phyloP scores from a whole-genome alignment of 306 rosid species.

The Sicyos baderoa region DNA sequence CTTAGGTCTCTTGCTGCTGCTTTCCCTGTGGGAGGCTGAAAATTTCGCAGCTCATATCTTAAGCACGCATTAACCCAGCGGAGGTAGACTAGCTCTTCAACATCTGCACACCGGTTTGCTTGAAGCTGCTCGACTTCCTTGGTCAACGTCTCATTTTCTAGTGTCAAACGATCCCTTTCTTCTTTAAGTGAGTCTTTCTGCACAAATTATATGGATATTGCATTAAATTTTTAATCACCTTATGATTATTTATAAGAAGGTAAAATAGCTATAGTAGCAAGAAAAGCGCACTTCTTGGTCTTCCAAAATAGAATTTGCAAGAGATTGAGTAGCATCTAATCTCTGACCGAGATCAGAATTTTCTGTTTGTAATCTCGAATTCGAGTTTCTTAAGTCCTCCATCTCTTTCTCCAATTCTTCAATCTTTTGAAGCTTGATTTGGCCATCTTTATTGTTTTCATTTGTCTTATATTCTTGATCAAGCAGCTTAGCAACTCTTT shows the following conservation, averaged over 20 bases:
- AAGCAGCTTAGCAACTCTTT: conserved; percentile 52
- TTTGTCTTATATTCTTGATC: conserved; percentile 40
- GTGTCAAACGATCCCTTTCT: conserved; percentile 35
- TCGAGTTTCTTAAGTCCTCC: conserved; percentile 46
- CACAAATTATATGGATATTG: conserved; percentile 19
- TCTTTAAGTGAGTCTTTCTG: conserved; percentile 47
- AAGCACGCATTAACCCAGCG: conserved; percentile 93
- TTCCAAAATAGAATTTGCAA: conserved; percentile 70
- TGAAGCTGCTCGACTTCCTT: conserved; percentile 55
- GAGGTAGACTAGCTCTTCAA: conserved; percentile 78
- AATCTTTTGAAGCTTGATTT: conserved; percentile 37
- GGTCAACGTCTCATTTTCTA: conserved; percentile 36
- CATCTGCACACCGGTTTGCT: conserved; percentile 52
- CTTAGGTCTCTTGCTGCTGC: conserved; percentile 76
- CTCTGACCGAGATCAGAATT: conserved; percentile 53
- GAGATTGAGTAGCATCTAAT: conserved; percentile 72
- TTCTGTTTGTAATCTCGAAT: conserved; percentile 47
- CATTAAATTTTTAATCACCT: background rate
- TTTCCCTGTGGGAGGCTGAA: conserved; percentile 56
- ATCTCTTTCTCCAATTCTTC: conserved; percentile 51
- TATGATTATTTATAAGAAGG: background rate
- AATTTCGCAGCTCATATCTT: conserved; percentile 63
- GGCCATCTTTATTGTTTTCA: conserved; percentile 29
- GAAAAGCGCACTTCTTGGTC: conserved; percentile 41
- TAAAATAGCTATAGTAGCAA: conserved; percentile 1